Base-by-base conservation (phyloP, 2,329 filamentous ascomycete genomes). In the Harringtonia lauricola region DNA sequence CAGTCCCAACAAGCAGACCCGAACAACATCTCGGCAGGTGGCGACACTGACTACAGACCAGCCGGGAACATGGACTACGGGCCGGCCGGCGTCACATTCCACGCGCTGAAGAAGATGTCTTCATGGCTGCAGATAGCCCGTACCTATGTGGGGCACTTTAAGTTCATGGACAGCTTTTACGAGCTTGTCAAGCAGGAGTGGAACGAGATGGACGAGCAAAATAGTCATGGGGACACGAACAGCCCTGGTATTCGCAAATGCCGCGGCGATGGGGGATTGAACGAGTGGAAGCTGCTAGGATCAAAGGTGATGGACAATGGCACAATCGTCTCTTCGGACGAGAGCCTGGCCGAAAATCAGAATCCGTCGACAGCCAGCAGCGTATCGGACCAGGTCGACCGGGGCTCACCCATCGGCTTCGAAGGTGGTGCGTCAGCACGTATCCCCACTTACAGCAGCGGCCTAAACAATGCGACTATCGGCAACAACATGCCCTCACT, bases 91-190 rank as follows among this genome's bases (percentile, higher is more conserved):
- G 59, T 72, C 36, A 65, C 73, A 0, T 65, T 67, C 42, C 66
- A 66, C 37, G 66, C 75, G 8, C 61, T 81, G 19, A 59, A 59
- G 2, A 65, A 68, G 37, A 74, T 80, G 66, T 64, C 68, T 0
- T 58, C 58, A 3, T 68, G 67, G 54, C 59, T 79, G 36, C 68
- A 69, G 43, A 76, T 79, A 72, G 75, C 74, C 2, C 64, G 65
- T 26, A 71, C 68, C 3, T 80, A 77, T 57, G 65, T 71, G 44
- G 62, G 59, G 38, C 72, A 74, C 8, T 68, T 80, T 44, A 60
- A 63, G 24, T 66, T 70, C 15, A 72, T 76, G 63, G 66, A 74
- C 49, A 55, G 57, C 4, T 79, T 73, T 51, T 79, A 75, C 49
- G 55, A 62, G 2, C 60, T 57, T 2, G 67, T 76, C 47, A 74